Conservation (phyloP, 2,329 filamentous ascomycete genomes). For the Venturia carpophila region DNA sequence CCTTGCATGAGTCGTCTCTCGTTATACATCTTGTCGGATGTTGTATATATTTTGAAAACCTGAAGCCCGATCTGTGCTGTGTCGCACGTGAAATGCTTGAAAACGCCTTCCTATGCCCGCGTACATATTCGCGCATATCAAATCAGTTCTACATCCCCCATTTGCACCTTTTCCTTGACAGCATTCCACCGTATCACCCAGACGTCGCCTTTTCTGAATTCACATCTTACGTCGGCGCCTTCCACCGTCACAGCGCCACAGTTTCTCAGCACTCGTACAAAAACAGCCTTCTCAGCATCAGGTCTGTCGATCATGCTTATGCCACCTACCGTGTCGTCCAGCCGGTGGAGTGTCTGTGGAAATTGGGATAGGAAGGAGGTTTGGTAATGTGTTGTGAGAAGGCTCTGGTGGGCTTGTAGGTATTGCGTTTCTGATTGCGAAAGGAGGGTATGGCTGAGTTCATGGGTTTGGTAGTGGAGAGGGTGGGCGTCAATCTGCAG, state of each 20-base stretch:
- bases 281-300: conserved; percentile 75
- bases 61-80: background rate
- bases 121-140: background rate
- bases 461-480: conserved; percentile 51
- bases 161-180: conserved; percentile 56
- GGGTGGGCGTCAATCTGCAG: conserved; percentile 68
- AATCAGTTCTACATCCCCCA: conserved; percentile 63
- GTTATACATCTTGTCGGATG: background rate
- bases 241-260: conserved; percentile 45
- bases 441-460: conserved; percentile 42
- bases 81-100: background rate
- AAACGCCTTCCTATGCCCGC: conserved; percentile 11
- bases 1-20: background rate
- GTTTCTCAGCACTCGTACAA: conserved; percentile 64
- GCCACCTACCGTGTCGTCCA: conserved; percentile 86
- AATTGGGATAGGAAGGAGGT: conserved; percentile 79
- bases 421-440: conserved; percentile 74
- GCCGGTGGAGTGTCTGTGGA: conserved; percentile 65
- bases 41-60: background rate
- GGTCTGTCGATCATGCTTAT: conserved; percentile 88
- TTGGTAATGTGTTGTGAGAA: conserved; percentile 78
- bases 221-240: conserved; percentile 50
- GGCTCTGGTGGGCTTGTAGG: conserved; percentile 72
- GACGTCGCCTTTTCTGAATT: conserved; percentile 44
- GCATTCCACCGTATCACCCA: conserved; percentile 52